A percentile compares a stretch with the other conserved stretches of the same genome.
Conservation (phyloP, 2,329 filamentous ascomycete species). For the Colletotrichum theobromicola region DNA sequence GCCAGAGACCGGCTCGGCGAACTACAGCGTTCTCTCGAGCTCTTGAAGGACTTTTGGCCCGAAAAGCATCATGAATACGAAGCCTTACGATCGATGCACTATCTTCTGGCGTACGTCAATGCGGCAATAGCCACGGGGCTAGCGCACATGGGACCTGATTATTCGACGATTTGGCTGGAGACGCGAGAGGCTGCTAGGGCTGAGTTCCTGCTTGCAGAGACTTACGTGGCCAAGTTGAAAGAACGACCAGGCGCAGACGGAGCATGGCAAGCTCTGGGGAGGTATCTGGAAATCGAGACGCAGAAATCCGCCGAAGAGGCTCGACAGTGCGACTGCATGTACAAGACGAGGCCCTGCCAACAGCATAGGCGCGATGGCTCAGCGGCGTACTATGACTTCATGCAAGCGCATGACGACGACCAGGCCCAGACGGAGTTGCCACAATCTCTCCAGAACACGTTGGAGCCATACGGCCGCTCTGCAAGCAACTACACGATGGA, state of each 20-base stretch:
- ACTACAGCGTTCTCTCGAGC: neutral
- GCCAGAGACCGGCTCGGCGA: neutral
- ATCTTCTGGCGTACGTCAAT: neutral
- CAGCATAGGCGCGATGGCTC: neutral
- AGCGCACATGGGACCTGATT: neutral
- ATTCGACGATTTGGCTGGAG: neutral
- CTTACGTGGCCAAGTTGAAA: neutral
- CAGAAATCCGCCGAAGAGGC: neutral
- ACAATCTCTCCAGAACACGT: neutral
- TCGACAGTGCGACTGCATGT: neutral
- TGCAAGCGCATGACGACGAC: neutral
- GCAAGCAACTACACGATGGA: neutral
- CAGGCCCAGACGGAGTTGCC: constrained; percentile 1
- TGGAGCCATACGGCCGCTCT: neutral
- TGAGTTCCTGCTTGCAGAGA: neutral
- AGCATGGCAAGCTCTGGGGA: neutral
- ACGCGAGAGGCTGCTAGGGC: neutral
- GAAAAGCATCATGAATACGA: neutral
- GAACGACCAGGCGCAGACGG: neutral
- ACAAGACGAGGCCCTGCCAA: neutral
- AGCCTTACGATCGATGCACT: neutral
- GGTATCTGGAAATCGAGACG: neutral
- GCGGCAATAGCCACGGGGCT: neutral
- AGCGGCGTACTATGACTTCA: constrained; percentile 7
- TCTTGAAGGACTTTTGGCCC: neutral